phyloP scores from a whole-genome alignment of 208 protist genomes.

The Trichomonas vaginalis region DNA sequence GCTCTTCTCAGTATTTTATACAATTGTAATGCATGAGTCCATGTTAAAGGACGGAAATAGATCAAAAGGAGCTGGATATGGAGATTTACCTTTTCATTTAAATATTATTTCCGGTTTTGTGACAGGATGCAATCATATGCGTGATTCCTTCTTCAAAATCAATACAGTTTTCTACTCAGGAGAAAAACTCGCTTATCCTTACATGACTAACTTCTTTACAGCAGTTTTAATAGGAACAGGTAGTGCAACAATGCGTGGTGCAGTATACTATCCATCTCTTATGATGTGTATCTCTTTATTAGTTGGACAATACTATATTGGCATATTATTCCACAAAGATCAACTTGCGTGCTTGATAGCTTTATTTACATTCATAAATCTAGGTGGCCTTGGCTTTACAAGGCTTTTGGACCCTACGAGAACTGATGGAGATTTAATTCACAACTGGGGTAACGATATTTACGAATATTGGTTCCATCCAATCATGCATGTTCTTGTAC shows the following conservation, averaged over 20 bases:
- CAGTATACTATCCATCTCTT: not conserved
- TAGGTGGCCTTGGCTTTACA: not conserved
- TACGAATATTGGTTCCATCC: conserved; percentile 7
- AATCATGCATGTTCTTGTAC: not conserved
- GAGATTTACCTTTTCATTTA: not conserved
- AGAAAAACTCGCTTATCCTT: not conserved
- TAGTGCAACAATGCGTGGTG: not conserved
- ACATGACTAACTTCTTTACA: not conserved
- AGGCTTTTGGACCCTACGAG: not conserved
- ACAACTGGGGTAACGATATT: not conserved
- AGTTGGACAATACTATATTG: not conserved
- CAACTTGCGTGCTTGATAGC: not conserved
- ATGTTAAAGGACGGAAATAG: not conserved
- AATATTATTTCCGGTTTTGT: not conserved
- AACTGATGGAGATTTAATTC: not conserved
- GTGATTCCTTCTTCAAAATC: not conserved
- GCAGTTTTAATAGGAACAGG: not conserved
- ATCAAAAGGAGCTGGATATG: not conserved
- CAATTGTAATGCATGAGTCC: not conserved
- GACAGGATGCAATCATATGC: not conserved
- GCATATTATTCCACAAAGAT: not conserved
- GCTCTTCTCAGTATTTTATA: not conserved
- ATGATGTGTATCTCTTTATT: not conserved
- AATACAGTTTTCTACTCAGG: not conserved
- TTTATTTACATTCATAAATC: not conserved